phyloP scores from a whole-genome alignment of 495 filamentous ascomycete genomes.

The Aeminium ludgeri region DNA sequence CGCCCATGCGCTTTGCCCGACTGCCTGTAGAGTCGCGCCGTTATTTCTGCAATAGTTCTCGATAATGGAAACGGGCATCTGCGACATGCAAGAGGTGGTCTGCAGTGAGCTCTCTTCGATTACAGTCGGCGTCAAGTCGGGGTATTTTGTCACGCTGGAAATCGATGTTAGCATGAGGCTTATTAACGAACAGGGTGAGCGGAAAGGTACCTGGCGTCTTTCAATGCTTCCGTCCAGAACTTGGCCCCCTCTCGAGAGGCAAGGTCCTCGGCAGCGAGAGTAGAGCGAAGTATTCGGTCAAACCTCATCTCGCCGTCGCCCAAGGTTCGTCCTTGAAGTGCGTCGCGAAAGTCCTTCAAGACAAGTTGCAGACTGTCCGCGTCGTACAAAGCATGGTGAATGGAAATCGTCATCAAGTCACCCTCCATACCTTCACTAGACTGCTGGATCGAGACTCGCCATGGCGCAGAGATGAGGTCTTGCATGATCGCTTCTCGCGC shows the following conservation, averaged over 20 bases:
- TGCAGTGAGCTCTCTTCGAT: slow-evolving; percentile 24
- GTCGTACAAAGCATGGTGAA: slow-evolving; percentile 68
- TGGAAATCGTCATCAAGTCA: slow-evolving; percentile 34
- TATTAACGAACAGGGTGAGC: too few relatives aligned
- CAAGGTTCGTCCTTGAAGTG: slow-evolving; percentile 21
- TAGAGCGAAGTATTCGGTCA: not conserved
- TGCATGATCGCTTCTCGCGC: too few relatives aligned
- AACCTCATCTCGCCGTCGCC: slow-evolving; percentile 21
- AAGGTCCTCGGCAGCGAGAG: slow-evolving; percentile 20
- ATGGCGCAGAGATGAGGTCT: slow-evolving; percentile 29
- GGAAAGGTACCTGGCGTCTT: not conserved
- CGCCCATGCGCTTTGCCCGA: slow-evolving; percentile 59
- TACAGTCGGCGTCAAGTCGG: slow-evolving; percentile 46
- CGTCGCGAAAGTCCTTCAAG: slow-evolving; percentile 35
- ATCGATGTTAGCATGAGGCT: not conserved
- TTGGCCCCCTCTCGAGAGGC: slow-evolving; percentile 23
- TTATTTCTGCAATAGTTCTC: slow-evolving; percentile 34
- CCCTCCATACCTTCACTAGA: slow-evolving; percentile 28
- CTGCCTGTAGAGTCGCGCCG: slow-evolving; percentile 52
- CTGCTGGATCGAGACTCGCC: slow-evolving; percentile 33
- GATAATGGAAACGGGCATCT: slow-evolving; percentile 26
- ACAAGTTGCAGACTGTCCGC: slow-evolving; percentile 47
- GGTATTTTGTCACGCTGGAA: slow-evolving; percentile 31
- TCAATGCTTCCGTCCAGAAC: slow-evolving; percentile 43
- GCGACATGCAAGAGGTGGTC: slow-evolving; percentile 27